Base-by-base conservation (phyloP, 2,329 filamentous ascomycete genomes). In the Juglanconis juglandina region DNA sequence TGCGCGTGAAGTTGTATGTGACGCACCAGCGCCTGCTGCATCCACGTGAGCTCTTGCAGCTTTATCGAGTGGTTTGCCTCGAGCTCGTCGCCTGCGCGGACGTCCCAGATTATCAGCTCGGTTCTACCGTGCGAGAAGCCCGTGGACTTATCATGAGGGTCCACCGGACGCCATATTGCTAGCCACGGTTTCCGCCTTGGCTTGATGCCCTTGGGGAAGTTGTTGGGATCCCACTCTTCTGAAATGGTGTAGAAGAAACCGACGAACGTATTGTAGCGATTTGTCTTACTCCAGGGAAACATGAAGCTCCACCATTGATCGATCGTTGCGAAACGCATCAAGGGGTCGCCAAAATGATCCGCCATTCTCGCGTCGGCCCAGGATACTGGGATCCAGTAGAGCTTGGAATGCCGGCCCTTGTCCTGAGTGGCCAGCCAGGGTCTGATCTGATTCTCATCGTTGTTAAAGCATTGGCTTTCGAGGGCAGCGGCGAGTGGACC, bases 31-130 rank as follows among this genome's bases (percentile, higher is more conserved):
- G 72, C 68, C 8, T 71, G 73, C 63, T 87, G 84, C 54, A 79
- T 77, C 24, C 73, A 68, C 2, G 75, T 71, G 3, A 86, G 72
- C 13, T 78, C 73, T 1, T 65, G 64, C 55, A 75, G 69, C 1
- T 65, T 67, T 1, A 72, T 47, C 2, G 55, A 4, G 4, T 64
- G 48, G 13, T 63, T 60, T 0, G 59, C 54, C 0, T 65, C 61
- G 6, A 71, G 68, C 33, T 67, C 71, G 1, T 68, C 64, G 1
- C 61, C 64, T 7, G 73, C 71, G 1, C 68, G 64, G 1, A 72
- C 59, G 63, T 86, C 84, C 82, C 82, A 85, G 44, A 87, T 81
- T 5, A 86, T 71, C 11, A 87, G 65, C 64, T 86, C 82, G 2
- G 75, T 73, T 30, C 39, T 53, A 5, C 59, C 59, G 41, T 57